Evolutionary conservation across 805 yeast genomes (phyloP).

Genomic region (Saccharomyces cerevisiae): DNA sequence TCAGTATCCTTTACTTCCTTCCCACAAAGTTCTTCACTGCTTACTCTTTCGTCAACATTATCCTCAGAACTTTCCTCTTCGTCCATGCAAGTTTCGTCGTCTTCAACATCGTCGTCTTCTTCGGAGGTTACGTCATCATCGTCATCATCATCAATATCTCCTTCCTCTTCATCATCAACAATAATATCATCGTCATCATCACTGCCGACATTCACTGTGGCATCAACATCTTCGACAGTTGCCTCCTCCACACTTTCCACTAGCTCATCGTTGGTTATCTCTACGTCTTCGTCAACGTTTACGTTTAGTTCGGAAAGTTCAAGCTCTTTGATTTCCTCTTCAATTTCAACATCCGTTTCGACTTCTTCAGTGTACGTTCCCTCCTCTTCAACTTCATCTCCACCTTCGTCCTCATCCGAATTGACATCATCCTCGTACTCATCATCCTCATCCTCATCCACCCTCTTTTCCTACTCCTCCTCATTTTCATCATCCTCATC

Average conservation of each 20-base stretch:
- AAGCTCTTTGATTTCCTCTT: not conserved
- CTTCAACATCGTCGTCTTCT: not conserved
- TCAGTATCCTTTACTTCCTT: constrained; percentile 5
- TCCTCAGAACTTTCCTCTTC: constrained; percentile 1
- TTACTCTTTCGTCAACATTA: constrained; percentile 1
- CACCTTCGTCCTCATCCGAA: not conserved
- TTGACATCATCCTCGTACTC: not conserved
- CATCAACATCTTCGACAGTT: constrained; percentile 1
- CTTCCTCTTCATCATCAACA: constrained; percentile 1
- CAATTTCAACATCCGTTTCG: not conserved
- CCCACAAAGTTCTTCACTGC: not conserved
- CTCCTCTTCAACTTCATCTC: not conserved
- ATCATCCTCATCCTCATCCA: not conserved
- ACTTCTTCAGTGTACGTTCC: not conserved
- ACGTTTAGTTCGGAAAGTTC: not conserved
- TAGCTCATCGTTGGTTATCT: constrained; percentile 1
- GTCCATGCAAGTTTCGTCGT: constrained; percentile 1
- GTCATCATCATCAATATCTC: constrained; percentile 3
- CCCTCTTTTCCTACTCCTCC: not conserved
- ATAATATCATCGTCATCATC: not conserved
- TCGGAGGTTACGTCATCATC: not conserved
- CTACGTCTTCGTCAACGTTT: not conserved
- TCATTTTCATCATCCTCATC: constrained; percentile 13
- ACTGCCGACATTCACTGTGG: constrained; percentile 1
- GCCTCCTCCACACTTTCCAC: not conserved